phyloP scores from a whole-genome alignment of 2,329 filamentous ascomycete genomes.

The Colletotrichum sp. region DNA sequence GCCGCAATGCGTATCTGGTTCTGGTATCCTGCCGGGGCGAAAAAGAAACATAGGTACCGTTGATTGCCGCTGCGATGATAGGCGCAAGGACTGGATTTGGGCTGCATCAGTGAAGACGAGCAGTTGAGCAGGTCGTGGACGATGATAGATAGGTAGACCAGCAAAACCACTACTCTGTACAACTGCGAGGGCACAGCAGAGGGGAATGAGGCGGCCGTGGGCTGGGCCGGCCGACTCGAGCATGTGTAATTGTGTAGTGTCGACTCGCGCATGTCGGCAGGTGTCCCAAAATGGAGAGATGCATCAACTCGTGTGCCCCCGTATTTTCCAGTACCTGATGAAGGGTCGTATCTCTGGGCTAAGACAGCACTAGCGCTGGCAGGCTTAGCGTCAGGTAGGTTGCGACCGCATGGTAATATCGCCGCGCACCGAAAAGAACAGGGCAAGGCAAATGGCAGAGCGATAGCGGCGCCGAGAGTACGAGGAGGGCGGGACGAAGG shows the following conservation, averaged over 20 bases:
- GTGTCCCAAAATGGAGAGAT: conserved; percentile 5
- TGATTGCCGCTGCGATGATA: background rate
- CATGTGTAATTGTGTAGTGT: conserved; percentile 1
- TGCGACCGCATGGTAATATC: background rate
- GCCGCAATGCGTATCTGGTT: background rate
- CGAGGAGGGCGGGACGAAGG: background rate
- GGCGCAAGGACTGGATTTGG: background rate
- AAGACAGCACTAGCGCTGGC: background rate
- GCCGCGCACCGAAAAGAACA: background rate
- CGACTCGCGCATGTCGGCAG: background rate
- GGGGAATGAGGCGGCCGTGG: background rate
- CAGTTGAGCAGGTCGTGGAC: background rate
- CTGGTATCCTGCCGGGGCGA: background rate
- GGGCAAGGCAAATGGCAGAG: background rate
- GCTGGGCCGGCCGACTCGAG: conserved; percentile 8
- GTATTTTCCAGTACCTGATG: background rate
- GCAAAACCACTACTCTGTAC: background rate
- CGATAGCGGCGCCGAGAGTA: background rate
- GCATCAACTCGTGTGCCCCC: conserved; percentile 13
- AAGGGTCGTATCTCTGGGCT: background rate
- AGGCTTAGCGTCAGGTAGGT: background rate
- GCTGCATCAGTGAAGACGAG: background rate
- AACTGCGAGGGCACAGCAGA: background rate
- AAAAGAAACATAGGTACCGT: background rate
- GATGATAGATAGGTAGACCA: background rate